Base-by-base conservation (phyloP, 768 basidiomycete genomes). In the Dentipellis fragilis region DNA sequence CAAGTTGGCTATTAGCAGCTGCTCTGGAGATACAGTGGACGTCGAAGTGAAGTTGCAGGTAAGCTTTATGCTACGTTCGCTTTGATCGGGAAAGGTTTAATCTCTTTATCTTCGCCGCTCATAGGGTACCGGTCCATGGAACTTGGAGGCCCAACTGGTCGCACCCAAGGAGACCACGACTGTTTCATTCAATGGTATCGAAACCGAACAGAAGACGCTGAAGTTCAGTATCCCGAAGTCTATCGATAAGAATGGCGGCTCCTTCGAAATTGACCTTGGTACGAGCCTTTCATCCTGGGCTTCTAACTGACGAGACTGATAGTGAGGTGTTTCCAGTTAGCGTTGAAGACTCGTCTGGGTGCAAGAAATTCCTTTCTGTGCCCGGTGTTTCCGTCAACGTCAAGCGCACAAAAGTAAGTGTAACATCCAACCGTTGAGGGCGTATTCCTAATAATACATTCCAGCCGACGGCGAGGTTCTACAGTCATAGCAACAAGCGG, bases 81-180 rank as follows among this genome's bases (percentile, higher is more conserved):
- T 6, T 6, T 29, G 29, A 22, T 14, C 21, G 21, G 11, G 38
- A 36, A n/a, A n/a, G n/a, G n/a, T 12, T 10, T 39, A 10, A 51
- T 54, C 10, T n/a, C n/a, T n/a, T n/a, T n/a, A 22, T 23, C 22
- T 12, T 46, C 49, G 12, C 19, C 22, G 12, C 14, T n/a, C n/a
- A 3, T 52, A 93, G 87, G 96, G 96, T 50, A 88, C 84, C 4
- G 82, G 89, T 4, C 95, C 96, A 1, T 95, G 94, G 88, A 89
- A 81, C 62, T 66, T 98, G 29, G 87, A 89, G 49, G 72, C 94
- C 21, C 87, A 92, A 63, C 73, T 92, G 11, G 85, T 89, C 39
- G 87, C 88, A 5, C 83, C 87, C 4, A 79, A 79, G 53, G 78
- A 75, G 37, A 80, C 86, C 1, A 83, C 89, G 58, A 76, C 73